phyloP scores from a whole-genome alignment of 2,329 filamentous ascomycete species.

The Calonectria multiphialidica region DNA sequence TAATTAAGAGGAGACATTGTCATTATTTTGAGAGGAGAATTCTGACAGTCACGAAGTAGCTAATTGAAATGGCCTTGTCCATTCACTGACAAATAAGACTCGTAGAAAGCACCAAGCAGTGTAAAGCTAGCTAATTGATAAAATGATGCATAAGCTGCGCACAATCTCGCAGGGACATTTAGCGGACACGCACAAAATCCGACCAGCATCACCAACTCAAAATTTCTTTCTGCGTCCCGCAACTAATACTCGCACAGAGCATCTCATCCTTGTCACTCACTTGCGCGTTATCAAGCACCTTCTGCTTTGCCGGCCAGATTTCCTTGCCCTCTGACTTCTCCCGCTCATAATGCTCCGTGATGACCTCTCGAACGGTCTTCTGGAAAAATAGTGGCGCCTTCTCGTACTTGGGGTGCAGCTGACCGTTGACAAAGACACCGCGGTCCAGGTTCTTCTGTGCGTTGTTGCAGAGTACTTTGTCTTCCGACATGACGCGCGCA shows the following conservation, averaged over 20 bases:
- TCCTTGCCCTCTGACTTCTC: not conserved
- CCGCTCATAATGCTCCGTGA: not conserved
- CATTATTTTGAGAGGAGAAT: too few species aligned
- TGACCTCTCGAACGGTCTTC: not conserved
- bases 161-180: too few species aligned
- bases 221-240: not conserved
- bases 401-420: slow-evolving; percentile 4
- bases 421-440: slow-evolving; percentile 8
- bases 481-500: slow-evolving; percentile 1
- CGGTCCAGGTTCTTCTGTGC: slow-evolving; percentile 9
- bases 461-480: slow-evolving; percentile 10
- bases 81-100: too few species aligned
- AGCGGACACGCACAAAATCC: too few species aligned
- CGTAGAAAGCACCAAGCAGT: too few species aligned
- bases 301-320: not conserved
- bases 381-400: slow-evolving; percentile 6
- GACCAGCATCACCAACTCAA: not conserved
- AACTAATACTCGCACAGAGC: not conserved
- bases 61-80: too few species aligned
- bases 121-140: too few species aligned
- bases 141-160: too few species aligned
- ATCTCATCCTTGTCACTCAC: not conserved
- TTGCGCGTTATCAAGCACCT: not conserved
- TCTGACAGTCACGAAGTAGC: too few species aligned
- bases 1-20: too few species aligned